Percentiles rank a stretch among this genome's conserved stretches.
Conservation (phyloP, 2,329 filamentous ascomycete species). For the Aspergillus sp. region DNA sequence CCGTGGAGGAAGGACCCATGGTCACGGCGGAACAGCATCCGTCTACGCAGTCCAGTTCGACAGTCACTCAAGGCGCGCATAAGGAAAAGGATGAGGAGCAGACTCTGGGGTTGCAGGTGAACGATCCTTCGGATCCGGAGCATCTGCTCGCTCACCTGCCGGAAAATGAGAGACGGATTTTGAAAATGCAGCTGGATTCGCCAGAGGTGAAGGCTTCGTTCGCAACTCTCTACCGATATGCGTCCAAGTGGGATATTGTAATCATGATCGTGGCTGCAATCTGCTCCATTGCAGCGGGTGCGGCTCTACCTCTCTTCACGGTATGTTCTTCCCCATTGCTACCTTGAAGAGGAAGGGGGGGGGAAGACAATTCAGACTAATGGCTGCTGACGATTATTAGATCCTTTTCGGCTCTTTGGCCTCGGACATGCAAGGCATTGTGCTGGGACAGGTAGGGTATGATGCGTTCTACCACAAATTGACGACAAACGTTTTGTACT, state of each 20-base stretch:
- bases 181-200: slow-evolving; percentile 60
- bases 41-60: neutral
- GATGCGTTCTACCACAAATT: slow-evolving; percentile 54
- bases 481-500: slow-evolving; percentile 63
- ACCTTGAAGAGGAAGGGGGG: too few species aligned
- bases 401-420: slow-evolving; percentile 69
- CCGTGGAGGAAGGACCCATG: neutral
- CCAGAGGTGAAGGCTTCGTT: slow-evolving; percentile 58
- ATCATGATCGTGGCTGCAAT: slow-evolving; percentile 56
- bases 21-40: neutral
- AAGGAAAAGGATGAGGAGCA: slow-evolving; percentile 31
- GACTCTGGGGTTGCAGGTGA: slow-evolving; percentile 29
- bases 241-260: slow-evolving; percentile 55
- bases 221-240: slow-evolving; percentile 60
- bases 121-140: slow-evolving; percentile 23
- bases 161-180: slow-evolving; percentile 55
- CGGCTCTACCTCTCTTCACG: slow-evolving; percentile 71
- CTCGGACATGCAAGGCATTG: slow-evolving; percentile 60
- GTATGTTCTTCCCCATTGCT: slow-evolving; percentile 30
- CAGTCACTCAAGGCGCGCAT: neutral
- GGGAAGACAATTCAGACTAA: too few species aligned
- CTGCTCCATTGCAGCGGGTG: slow-evolving; percentile 62
- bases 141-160: slow-evolving; percentile 56
- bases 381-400: slow-evolving; percentile 11
- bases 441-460: slow-evolving; percentile 42